These are phyloP conservation scores for Paramecium primaurelia DNA, from an alignment of 73 alveolate species.

Conservation along the genomic window DNA sequence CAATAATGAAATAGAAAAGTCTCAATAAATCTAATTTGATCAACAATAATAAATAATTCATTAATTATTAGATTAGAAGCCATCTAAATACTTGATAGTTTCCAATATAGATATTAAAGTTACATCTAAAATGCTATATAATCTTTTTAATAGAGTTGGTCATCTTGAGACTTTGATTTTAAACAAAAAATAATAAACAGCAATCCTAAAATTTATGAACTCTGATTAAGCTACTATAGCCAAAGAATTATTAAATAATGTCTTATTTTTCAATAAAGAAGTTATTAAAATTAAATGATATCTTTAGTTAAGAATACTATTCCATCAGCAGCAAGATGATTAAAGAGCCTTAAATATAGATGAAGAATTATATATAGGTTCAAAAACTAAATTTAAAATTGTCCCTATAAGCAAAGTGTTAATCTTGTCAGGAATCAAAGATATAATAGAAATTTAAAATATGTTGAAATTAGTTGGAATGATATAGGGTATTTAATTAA, in stretches of 20 bases:
- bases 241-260: conserved; percentile 1
- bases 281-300: background rate
- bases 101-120: background rate
- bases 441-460: background rate
- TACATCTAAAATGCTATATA: background rate
- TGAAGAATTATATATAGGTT: background rate
- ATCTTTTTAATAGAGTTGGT: conserved; percentile 9
- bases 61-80: background rate
- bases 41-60: background rate
- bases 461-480: background rate
- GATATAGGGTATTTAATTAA: background rate
- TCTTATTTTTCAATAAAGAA: background rate
- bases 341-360: background rate
- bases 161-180: background rate
- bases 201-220: background rate
- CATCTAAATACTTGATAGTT: background rate
- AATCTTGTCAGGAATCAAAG: background rate
- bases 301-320: background rate
- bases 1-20: background rate
- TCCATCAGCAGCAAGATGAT: background rate
- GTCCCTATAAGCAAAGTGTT: background rate
- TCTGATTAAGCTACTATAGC: background rate
- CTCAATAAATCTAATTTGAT: background rate
- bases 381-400: background rate
- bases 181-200: background rate